Evolutionary conservation across 495 filamentous ascomycete genomes (phyloP).

Genomic region (Talaromyces borbonicus): DNA sequence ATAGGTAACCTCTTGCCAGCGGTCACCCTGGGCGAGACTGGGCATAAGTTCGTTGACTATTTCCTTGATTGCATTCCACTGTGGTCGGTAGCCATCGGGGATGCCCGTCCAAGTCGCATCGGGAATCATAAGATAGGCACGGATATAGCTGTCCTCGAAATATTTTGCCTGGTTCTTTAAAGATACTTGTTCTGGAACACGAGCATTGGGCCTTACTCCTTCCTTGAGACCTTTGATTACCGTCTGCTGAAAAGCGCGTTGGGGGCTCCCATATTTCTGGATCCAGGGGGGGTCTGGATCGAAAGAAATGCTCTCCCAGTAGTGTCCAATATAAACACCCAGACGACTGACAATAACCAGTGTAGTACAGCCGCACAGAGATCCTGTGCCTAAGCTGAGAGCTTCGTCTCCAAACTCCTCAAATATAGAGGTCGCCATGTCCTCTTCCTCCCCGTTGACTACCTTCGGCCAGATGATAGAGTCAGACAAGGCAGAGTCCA

Average conservation of each 20-base stretch:
- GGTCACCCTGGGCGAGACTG: not conserved
- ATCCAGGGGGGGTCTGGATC: not conserved
- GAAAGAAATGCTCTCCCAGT: not conserved
- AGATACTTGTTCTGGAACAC: not conserved
- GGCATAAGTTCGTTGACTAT: not conserved
- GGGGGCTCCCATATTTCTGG: not conserved
- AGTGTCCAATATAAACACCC: not conserved
- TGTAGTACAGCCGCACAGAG: not conserved
- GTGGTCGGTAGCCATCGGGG: not conserved
- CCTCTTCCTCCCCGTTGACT: not conserved
- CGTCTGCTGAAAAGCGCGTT: not conserved
- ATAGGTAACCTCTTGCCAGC: not conserved
- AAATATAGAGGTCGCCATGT: not conserved
- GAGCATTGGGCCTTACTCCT: not conserved
- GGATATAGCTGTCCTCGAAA: not conserved
- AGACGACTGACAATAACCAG: not conserved
- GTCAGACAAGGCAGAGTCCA: not conserved
- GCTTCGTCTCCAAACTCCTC: not conserved
- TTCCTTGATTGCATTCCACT: not conserved
- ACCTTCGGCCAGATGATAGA: not conserved
- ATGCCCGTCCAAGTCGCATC: not conserved
- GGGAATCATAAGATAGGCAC: not conserved
- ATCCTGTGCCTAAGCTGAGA: not conserved
- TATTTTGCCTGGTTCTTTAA: not conserved
- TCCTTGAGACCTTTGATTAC: not conserved